Base-by-base conservation (phyloP, 352 stramenopile genomes). In the Globisporangium polare region DNA sequence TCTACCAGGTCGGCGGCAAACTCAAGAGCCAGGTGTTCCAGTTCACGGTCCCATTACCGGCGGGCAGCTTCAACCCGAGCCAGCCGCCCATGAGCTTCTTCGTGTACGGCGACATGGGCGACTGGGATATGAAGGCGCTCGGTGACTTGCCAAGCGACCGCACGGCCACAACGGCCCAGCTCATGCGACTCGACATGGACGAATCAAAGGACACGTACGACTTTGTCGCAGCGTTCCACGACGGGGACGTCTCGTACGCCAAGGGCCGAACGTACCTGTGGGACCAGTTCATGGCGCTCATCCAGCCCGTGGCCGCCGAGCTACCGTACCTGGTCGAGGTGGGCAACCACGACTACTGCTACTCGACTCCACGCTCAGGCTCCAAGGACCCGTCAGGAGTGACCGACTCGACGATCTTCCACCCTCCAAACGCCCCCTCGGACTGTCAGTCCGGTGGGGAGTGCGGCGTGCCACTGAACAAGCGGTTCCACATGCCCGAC, bases 171-270 rank as follows among this genome's bases (percentile, higher is more conserved):
- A 47, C 52, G 4, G 52, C 22, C 31, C 10, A 58, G 33, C 35
- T 58, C 33, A 58, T 49, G 35, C 37, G 33, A 5, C 1, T 18
- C n/a, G 35, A 46, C 31, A 49, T 58, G 53, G 33, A 58, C 9
- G 33, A 37, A 37, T 1, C 33, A 22, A 5, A 15, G 31, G 3
- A 2, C 20, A 46, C 8, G n/a, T n/a, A 6, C 35, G 15, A 49
- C 10, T 58, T 47, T 29, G 22, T 58, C 12, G 35, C 33, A 2
- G 33, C 33, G 33, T 35, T 57, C 49, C 83, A 94, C 60, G 68
- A 94, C 22, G 87, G 87, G 22, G 87, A 94, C 58, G 52, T 90
- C 18, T 83, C 73, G 46, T 96, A 96, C 65, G 83, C 88, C 29
- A 72, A 69, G 31, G 74, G 75, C 0, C 54, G 70, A 7, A 89